A percentile compares a stretch with the other conserved stretches of the same genome.
Conservation (phyloP, 2,329 filamentous ascomycete species). For the Colletotrichum endophyticum region DNA sequence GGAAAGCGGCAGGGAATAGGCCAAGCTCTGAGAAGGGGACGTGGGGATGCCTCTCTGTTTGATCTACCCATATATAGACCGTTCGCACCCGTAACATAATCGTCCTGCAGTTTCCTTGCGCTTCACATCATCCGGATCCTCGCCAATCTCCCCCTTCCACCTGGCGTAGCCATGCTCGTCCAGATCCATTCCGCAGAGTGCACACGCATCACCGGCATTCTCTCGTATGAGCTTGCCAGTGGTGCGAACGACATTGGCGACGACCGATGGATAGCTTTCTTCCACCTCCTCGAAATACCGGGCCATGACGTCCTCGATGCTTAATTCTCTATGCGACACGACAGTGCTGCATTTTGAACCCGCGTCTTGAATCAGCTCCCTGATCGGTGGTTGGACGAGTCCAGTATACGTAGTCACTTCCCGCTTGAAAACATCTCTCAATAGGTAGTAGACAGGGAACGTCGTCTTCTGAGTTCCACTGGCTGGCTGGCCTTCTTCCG, state of each 20-base stretch:
- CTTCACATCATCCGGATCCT: conserved; percentile 27
- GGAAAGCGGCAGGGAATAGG: background rate
- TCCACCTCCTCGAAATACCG: conserved; percentile 90
- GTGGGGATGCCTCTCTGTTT: background rate
- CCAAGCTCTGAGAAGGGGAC: background rate
- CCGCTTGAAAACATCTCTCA: conserved; percentile 83
- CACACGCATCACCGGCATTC: conserved; percentile 53
- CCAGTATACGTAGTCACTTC: conserved; percentile 75
- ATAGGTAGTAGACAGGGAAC: conserved; percentile 72
- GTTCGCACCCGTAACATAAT: conserved; percentile 77
- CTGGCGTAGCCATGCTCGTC: conserved; percentile 67
- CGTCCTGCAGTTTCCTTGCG: conserved; percentile 33
- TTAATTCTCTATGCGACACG: conserved; percentile 75
- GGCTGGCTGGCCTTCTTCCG: background rate
- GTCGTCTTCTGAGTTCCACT: conserved; percentile 9
- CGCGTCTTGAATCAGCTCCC: conserved; percentile 42
- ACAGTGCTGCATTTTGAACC: conserved; percentile 39
- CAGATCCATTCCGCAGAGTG: conserved; percentile 72
- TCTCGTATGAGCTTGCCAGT: conserved; percentile 76
- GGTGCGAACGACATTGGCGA: conserved; percentile 94
- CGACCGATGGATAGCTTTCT: conserved; percentile 84
- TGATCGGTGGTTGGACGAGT: conserved; percentile 56
- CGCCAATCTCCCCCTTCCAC: conserved; percentile 66
- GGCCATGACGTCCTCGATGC: conserved; percentile 89
- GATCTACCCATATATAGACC: conserved; percentile 60